Conservation (phyloP, 176 grass and related monocot species). For the Juncus effusus region DNA sequence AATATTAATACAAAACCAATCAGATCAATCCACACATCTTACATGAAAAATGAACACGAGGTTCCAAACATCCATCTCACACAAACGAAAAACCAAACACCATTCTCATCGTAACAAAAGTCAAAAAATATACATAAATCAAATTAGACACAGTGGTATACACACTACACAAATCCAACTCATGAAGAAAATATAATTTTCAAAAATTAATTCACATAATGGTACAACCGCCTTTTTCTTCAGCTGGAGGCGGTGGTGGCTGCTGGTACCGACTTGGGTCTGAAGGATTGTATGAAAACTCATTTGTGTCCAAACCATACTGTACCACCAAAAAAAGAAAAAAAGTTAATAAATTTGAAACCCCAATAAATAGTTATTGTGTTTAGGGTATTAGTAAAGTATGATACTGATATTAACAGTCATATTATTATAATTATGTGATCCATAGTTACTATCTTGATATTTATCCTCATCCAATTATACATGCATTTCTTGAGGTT, state of each 20-base stretch:
- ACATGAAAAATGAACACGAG: too few relatives aligned
- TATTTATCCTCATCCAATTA: too few relatives aligned
- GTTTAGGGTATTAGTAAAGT: not conserved
- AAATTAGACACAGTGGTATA: conserved; percentile 33
- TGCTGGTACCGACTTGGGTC: conserved; percentile 72
- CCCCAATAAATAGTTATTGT: not conserved
- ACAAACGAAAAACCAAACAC: not conserved
- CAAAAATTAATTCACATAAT: conserved; percentile 50
- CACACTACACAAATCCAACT: conserved; percentile 26
- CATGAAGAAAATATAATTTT: not conserved
- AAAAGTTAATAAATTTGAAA: not conserved
- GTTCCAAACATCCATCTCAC: too few relatives aligned
- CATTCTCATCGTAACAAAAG: conserved; percentile 32
- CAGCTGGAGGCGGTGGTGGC: conserved; percentile 37
- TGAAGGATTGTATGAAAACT: conserved; percentile 86
- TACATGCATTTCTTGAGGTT: too few relatives aligned
- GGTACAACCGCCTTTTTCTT: conserved; percentile 62
- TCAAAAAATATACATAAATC: conserved; percentile 18
- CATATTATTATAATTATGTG: too few relatives aligned
- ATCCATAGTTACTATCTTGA: too few relatives aligned
- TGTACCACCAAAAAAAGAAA: conserved; percentile 28
- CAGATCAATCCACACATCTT: not conserved
- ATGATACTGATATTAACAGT: not conserved
- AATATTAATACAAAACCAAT: not conserved
- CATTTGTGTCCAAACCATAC: conserved; percentile 88